Base-by-base conservation (phyloP, 2,329 filamentous ascomycete genomes). In the Exserohilum rostratum region DNA sequence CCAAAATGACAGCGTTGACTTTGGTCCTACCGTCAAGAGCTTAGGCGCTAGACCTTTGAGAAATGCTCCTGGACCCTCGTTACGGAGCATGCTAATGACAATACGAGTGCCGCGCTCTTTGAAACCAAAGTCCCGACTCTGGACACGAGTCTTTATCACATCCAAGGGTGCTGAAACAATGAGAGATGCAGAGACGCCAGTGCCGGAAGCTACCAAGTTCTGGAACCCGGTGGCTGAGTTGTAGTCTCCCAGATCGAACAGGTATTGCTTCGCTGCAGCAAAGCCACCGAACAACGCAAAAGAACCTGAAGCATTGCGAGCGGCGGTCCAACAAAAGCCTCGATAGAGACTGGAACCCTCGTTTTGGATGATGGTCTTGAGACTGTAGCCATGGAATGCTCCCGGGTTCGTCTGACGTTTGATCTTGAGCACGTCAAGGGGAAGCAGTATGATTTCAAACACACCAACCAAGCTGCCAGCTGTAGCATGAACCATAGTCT, bases 1-100 rank as follows among this genome's bases (percentile, higher is more conserved):
- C 95, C 95, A 99, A 87, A 99, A 99, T 58, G 93, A 97, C 83
- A 99, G 99, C 60, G 98, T 95, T 57, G 99, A 85, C 85, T 99
- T 99, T 61, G 95, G 95, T 20, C 95, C 96, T 13, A 95, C 99
- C 95, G 99, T 99, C 71, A 99, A 85, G 62, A 99, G 87, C 89
- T 99, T 99, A 60, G 95, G 95, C 45, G 92, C 90, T 62, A 99
- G 80, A 38, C 95, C 95, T 86, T 99, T 99, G 87, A 99, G 99
- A 85, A 99, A 98, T 70, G 89, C 88, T 13, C 83, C 81, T 54
- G 89, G 74, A 18, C 93, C 95, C 79, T 99, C 95, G 67, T 96
- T 86, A 82, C 88, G 90, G 62, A 90, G 85, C 95, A 99, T 99
- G 76, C 92, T 96, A 61, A 87, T 84, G 59, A 99, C 80, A 68